These are phyloP conservation scores for Sanghuangporus weigelae DNA, from an alignment of 1,284 basidiomycete species.

Conservation along the genomic window DNA sequence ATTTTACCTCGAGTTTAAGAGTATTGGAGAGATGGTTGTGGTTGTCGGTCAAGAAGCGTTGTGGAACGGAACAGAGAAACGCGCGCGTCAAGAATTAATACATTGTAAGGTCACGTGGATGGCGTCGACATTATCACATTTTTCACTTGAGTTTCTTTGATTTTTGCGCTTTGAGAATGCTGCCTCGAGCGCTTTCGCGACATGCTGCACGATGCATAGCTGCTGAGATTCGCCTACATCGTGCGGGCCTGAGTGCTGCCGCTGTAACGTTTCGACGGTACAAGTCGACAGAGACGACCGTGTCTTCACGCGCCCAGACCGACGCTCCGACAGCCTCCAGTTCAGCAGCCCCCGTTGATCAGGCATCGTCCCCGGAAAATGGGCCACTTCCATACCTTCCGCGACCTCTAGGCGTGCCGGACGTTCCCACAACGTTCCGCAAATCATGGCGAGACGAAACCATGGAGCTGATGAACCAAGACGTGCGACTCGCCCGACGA, in stretches of 20 bases:
- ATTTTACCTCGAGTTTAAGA: slow-evolving; percentile 5
- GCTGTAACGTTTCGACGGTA: neutral
- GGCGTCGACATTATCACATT: neutral
- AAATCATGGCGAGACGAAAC: slow-evolving; percentile 65
- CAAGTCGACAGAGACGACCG: neutral
- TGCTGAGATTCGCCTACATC: neutral
- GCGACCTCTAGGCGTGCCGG: slow-evolving; percentile 69
- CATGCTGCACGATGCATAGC: neutral
- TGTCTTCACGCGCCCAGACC: neutral
- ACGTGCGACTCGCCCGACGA: slow-evolving; percentile 66
- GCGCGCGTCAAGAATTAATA: slow-evolving; percentile 3
- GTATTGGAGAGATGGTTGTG: slow-evolving; percentile 4
- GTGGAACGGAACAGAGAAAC: neutral
- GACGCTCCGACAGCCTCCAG: neutral
- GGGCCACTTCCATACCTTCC: slow-evolving; percentile 48
- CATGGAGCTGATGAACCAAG: slow-evolving; percentile 69
- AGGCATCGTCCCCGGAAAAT: neutral
- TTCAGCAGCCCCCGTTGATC: neutral
- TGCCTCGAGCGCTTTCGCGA: neutral
- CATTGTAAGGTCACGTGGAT: slow-evolving; percentile 4
- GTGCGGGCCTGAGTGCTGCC: neutral
- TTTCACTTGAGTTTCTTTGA: neutral
- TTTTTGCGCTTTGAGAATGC: neutral
- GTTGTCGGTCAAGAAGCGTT: neutral
- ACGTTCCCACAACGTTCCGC: slow-evolving; percentile 48